Percentiles rank a stretch among this genome's conserved stretches.
Conservation (phyloP, 2,329 filamentous ascomycete genomes). For the Pseudogymnoascus pannorum region DNA sequence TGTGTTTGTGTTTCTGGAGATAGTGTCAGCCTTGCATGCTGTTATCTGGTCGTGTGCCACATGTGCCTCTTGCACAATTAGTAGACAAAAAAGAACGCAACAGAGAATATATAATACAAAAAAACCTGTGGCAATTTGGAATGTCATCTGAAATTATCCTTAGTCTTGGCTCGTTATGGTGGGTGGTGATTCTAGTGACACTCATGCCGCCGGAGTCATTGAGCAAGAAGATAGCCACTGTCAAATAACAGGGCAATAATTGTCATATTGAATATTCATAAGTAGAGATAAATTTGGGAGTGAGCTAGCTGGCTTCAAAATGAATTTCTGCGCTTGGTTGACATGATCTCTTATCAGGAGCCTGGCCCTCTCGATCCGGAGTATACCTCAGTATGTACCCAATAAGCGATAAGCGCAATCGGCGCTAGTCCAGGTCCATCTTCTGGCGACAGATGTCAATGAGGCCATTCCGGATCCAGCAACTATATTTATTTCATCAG, state of each 20-base stretch:
- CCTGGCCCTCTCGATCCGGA: not conserved
- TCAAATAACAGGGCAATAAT: no score
- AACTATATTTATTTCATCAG: constrained; percentile 8
- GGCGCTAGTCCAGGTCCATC: constrained; percentile 6
- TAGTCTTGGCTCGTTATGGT: not conserved
- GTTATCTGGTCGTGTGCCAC: not conserved
- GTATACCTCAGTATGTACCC: not conserved
- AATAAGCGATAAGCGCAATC: constrained; percentile 9
- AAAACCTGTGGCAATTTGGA: not conserved
- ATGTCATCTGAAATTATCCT: not conserved
- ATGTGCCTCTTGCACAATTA: not conserved
- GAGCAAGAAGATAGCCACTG: not conserved
- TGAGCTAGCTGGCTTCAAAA: not conserved
- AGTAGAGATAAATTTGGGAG: not conserved
- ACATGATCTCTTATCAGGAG: not conserved
- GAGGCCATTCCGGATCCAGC: constrained; percentile 5
- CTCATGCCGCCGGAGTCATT: not conserved
- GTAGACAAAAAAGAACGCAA: not conserved
- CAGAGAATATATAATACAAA: not conserved
- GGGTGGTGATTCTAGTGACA: not conserved
- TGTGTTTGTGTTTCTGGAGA: not conserved
- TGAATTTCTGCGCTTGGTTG: not conserved
- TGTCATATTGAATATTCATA: not conserved
- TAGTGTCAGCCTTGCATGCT: not conserved
- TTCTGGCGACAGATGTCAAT: constrained; percentile 4